Conservation (phyloP, 805 yeast species). For the Saturnispora dispora region DNA sequence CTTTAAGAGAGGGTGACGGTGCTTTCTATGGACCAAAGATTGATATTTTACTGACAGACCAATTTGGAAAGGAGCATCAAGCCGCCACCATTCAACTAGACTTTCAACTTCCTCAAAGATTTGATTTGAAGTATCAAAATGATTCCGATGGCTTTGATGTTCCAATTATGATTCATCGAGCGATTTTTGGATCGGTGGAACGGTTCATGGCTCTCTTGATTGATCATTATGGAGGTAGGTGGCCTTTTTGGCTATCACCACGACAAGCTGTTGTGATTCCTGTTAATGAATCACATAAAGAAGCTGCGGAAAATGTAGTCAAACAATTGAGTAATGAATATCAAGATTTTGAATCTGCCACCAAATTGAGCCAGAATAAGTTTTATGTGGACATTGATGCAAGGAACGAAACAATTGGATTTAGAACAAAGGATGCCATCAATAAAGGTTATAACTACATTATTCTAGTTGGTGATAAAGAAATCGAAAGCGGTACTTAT, state of each 20-base stretch:
- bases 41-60: slow-evolving; percentile 76
- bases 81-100: slow-evolving; percentile 94
- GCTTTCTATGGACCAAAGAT: slow-evolving; percentile 96
- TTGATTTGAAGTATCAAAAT: slow-evolving; percentile 59
- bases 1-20: slow-evolving; percentile 85
- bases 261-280: slow-evolving; percentile 84
- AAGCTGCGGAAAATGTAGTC: slow-evolving; percentile 43
- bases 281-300: slow-evolving; percentile 52
- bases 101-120: slow-evolving; percentile 85
- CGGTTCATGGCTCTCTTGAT: slow-evolving; percentile 84
- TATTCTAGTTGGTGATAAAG: slow-evolving; percentile 82
- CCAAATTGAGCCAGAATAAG: slow-evolving; percentile 48
- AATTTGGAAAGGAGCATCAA: slow-evolving; percentile 75
- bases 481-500: slow-evolving; percentile 47
- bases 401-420: slow-evolving; percentile 71
- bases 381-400: slow-evolving; percentile 71
- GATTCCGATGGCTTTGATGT: slow-evolving; percentile 42
- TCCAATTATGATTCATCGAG: slow-evolving; percentile 95
- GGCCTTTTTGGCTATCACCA: slow-evolving; percentile 98
- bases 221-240: slow-evolving; percentile 83
- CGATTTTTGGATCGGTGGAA: slow-evolving; percentile 91
- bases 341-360: slow-evolving; percentile 30
- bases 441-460: slow-evolving; percentile 68
- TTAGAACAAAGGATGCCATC: slow-evolving; percentile 71
- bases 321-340: slow-evolving; percentile 35